Evolutionary conservation across 208 protist species (phyloP), one percentile per base, ranked within the genome.

Genomic region (Borovskyia barvae): DNA sequence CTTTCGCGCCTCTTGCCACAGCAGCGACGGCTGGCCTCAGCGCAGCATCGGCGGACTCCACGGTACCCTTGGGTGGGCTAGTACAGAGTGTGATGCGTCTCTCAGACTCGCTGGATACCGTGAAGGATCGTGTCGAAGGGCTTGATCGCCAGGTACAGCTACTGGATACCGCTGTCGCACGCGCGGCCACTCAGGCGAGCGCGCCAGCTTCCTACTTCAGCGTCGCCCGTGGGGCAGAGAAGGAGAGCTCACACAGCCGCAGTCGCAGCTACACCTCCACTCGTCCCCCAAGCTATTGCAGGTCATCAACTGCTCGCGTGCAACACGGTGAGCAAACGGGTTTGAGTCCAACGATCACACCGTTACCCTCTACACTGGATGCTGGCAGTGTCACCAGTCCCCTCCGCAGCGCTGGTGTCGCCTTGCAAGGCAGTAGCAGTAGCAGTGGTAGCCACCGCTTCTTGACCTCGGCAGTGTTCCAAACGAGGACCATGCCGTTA

Each of bases 141-240:
- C 56, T 84, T 29, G 77, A 84, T 17, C 57, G 69, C 3, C 64
- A 75, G 30, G 35, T 87, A 36, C 64, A 68, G 1, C 51, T 53
- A 17, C 55, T 86, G 24, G 72, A 86, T 11, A 32, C 39, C 3
- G 50, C 46, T 22, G 33, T 62, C 0, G 46, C 36, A 25, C 63
- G 52, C 24, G 26, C 46, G 5, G 11, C 20, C n/a, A 40, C 41
- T 12, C 50, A 3, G 3, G 19, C 15, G 24, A 3, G 36, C 11
- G 26, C 26, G 1, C 55, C 28, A 14, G 17, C 39, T 12, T 12
- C 48, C 22, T 52, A 33, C 9, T 15, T 51, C 14, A 24, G 45
- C 37, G 51, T 1, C 15, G 26, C 28, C 41, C 54, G 54, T 28
- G 35, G 25, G 11, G 3, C 26, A 22, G 40, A 41, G 5, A 55